Base-by-base conservation (phyloP, 305 asterid genomes). In the Rubia peregrina region DNA sequence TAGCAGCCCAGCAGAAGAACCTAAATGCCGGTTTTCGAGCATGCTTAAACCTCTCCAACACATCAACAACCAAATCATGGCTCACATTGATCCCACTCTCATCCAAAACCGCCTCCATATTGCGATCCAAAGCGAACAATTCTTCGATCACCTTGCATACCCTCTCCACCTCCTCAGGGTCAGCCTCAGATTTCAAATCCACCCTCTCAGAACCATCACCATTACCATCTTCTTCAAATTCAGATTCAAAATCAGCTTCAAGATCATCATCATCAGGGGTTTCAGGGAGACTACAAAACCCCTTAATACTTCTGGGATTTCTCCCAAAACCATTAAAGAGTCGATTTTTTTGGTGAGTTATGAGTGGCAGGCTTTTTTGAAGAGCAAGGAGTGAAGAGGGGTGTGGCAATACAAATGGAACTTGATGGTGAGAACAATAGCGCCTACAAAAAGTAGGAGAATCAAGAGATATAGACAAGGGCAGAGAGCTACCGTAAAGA, bases 1-100 rank as follows among this genome's bases (percentile, higher is more conserved):
- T 85, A 22, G 77, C 78, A 33, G 90, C 96, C 98, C 99, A 94
- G 75, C 82, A 75, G 42, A 94, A 94, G 76, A 94, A 91, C 21
- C 97, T 80, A 84, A 89, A 89, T 4, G 99, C 98, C 11, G 96
- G 95, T 74, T 89, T 94, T n/a, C 94, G 63, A 44, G 99, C 99
- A 82, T 87, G 95, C 79, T 85, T 89, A 77, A 85, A 94, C 74
- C 93, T 85, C 65, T 80, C 82, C 74, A 94, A 74, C 49, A 94
- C 97, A 64, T 83, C 84, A 69, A 91, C 82, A 63, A 94, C 95
- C 83, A 94, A 76, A 56, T 83, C 96, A 79, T 85, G 90, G 69
- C 84, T 85, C 77, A 94, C 69, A 73, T 74, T 49, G 69, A 89
- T 30, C 72, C 85, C 83, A 71, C 90, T 89, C 78, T 87, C 96